Base-by-base conservation (phyloP, 1,284 basidiomycete species). In the Rhodotorula sp. region DNA sequence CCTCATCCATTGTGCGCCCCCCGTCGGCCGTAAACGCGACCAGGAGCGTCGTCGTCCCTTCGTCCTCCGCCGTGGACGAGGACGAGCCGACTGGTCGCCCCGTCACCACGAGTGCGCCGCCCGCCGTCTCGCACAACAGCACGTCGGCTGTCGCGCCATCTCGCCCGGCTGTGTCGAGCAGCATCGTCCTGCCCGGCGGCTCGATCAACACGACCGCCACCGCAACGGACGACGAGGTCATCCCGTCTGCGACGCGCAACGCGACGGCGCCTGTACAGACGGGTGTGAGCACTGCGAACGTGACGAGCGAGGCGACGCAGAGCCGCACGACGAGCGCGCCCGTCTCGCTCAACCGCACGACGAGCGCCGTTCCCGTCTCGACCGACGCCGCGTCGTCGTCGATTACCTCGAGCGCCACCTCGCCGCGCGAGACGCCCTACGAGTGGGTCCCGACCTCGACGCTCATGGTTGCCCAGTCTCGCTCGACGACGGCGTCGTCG, bases 391-490 rank as follows among this genome's bases (percentile, higher is more conserved):
- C 56, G 13, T 42, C 42, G 17, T 44, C 63, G 49, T 52, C 54
- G n/a, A 21, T 17, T 17, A 55, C 19, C 21, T 14, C 61, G 10
- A 58, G 9, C 27, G 21, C 45, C 34, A 64, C 50, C n/a, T 44
- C 58, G 49, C 46, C 57, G 17, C 21, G n/a, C 53, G 53, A 64
- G 56, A 68, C 66, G 66, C 60, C 59, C 42, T 67, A 63, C 66
- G 66, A 67, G 27, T 74, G 73, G 73, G 62, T 74, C 17, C 73
- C 73, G 34, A 74, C 73, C 17, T 72, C 70, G n/a, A 57, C 70
- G 8, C 65, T 74, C 25, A 55, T 74, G 17, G 48, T 72, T 45
- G 69, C 71, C 60, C 62, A 52, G 12, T 25, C 56, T 34, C 34
- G 34, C 42, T 59, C 57, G 49, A 5, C 64, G 14, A 4, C 25